phyloP scores from a whole-genome alignment of 805 yeast genomes.

The Grigorovia transvaalensis region DNA sequence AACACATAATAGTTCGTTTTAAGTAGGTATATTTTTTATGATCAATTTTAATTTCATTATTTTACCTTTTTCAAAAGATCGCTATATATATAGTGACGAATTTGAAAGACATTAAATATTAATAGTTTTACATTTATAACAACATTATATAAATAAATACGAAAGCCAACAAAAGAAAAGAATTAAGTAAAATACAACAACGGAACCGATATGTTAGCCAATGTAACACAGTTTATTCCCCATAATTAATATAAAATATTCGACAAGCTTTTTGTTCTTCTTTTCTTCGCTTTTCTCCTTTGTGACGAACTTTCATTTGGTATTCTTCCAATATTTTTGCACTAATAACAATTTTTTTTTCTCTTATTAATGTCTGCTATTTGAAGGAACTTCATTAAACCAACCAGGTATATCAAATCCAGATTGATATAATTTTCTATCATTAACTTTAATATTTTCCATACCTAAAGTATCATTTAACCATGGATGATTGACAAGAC shows the following conservation, averaged over 20 bases:
- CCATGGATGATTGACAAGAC: conserved; percentile 86
- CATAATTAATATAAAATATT: too few species aligned
- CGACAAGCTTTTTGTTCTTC: neutral
- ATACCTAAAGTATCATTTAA: conserved; percentile 61
- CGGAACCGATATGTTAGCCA: too few species aligned
- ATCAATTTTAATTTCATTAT: too few species aligned
- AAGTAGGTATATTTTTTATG: too few species aligned
- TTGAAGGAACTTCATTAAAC: conserved; percentile 53
- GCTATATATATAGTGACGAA: too few species aligned
- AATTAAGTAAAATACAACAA: neutral
- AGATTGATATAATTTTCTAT: conserved; percentile 64
- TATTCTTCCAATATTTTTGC: too few species aligned
- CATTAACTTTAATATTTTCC: conserved; percentile 51
- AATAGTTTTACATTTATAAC: too few species aligned
- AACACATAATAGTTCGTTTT: too few species aligned
- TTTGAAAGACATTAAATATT: too few species aligned
- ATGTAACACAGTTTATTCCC: neutral
- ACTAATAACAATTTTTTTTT: neutral
- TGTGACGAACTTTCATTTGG: neutral
- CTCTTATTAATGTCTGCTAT: conserved; percentile 26
- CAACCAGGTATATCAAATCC: conserved; percentile 91
- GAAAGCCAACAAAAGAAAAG: neutral
- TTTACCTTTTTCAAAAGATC: too few species aligned
- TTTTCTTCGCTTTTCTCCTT: neutral
- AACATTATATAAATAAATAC: neutral